Percentiles rank a stretch among this genome's conserved stretches.
Evolutionary conservation across 1,284 basidiomycete species (phyloP).

Genomic region (Fomitopsis betulina): DNA sequence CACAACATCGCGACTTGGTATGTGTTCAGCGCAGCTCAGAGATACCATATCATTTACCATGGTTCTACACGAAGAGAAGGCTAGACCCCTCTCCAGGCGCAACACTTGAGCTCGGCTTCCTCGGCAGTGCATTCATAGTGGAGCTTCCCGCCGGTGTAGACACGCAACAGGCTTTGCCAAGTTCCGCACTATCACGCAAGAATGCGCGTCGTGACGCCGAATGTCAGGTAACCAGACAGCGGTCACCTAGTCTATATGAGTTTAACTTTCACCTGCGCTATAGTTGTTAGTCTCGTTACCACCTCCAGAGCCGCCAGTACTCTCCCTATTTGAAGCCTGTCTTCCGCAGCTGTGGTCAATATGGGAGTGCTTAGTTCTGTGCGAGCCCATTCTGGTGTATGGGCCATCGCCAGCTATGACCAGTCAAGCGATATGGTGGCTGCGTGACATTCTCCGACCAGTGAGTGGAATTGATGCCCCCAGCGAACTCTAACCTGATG

Average conservation of each 20-base stretch:
- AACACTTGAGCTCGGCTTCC: constrained; percentile 72
- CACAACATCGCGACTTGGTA: constrained; percentile 86
- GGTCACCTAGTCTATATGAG: neutral
- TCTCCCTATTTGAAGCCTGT: constrained; percentile 73
- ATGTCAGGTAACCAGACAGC: neutral
- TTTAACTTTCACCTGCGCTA: neutral
- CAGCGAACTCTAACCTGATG: neutral
- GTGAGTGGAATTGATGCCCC: constrained; percentile 36
- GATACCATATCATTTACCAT: constrained; percentile 10
- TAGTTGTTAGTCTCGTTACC: constrained; percentile 80
- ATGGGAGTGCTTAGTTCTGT: constrained; percentile 89
- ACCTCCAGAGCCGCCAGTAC: constrained; percentile 61
- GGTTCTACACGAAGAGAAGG: constrained; percentile 52
- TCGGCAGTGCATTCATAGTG: constrained; percentile 71
- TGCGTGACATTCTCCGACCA: constrained; percentile 84
- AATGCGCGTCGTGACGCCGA: constrained; percentile 14
- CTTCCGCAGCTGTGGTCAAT: constrained; percentile 85
- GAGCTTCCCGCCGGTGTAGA: constrained; percentile 69
- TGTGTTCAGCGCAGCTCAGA: constrained; percentile 21
- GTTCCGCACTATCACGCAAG: constrained; percentile 8
- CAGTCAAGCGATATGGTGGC: constrained; percentile 86
- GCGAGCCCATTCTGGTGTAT: constrained; percentile 86
- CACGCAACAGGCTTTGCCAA: constrained; percentile 60
- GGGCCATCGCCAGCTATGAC: constrained; percentile 78
- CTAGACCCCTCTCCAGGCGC: constrained; percentile 59